A percentile compares a stretch with the other conserved stretches of the same genome.
Conservation (phyloP, 2,329 filamentous ascomycete species). For the Botryotinia convoluta region DNA sequence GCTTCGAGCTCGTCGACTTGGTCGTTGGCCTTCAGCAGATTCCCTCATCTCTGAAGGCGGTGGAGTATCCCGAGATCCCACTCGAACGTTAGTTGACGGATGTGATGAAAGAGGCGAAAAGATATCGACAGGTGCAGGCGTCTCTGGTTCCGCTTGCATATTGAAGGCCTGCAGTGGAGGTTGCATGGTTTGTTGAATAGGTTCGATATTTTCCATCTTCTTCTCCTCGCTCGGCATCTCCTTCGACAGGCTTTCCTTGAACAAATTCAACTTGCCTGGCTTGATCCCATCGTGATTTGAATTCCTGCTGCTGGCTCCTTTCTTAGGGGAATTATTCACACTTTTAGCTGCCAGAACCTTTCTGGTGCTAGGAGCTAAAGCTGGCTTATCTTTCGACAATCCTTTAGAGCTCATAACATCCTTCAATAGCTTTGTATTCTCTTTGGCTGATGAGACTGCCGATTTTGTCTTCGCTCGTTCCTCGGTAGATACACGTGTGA, state of each 20-base stretch:
- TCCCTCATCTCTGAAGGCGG: constrained; percentile 57
- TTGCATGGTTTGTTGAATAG: neutral
- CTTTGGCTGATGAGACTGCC: constrained; percentile 11
- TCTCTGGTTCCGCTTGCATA: constrained; percentile 37
- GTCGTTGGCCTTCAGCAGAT: constrained; percentile 57
- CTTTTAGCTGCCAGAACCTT: constrained; percentile 50
- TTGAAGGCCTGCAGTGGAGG: constrained; percentile 34
- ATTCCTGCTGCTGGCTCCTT: constrained; percentile 42
- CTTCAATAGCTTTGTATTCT: constrained; percentile 20
- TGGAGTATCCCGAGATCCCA: constrained; percentile 51
- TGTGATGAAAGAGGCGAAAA: constrained; percentile 52
- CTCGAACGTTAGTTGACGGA: constrained; percentile 36
- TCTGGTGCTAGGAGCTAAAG: constrained; percentile 25
- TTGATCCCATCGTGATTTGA: constrained; percentile 41
- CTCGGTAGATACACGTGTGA: constrained; percentile 36
- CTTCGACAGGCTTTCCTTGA: constrained; percentile 27
- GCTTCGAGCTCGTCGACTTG: constrained; percentile 63
- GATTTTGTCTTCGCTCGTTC: constrained; percentile 24
- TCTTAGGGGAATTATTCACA: constrained; percentile 55
- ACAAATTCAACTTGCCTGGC: constrained; percentile 41
- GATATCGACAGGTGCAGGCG: constrained; percentile 43
- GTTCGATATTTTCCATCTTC: neutral
- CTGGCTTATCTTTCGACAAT: constrained; percentile 28
- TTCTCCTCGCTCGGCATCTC: constrained; percentile 22
- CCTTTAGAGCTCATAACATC: constrained; percentile 27